Evolutionary conservation across 768 basidiomycete species (phyloP).

Genomic region (Lyophyllum decastes): DNA sequence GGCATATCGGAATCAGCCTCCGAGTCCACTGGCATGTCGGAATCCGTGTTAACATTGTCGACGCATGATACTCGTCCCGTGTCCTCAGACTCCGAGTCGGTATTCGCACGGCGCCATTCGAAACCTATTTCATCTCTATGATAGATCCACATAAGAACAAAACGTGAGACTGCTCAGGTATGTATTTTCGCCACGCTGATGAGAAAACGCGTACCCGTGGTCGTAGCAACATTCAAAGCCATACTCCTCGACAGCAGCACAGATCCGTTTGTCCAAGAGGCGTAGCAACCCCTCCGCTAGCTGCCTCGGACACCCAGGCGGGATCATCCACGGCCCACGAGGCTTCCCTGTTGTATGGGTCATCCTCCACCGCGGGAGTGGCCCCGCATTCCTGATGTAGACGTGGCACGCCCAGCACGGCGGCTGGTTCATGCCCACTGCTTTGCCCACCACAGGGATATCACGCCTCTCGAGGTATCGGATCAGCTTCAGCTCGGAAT

Average conservation of each 20-base stretch:
- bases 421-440: slow-evolving; percentile 16
- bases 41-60: background rate
- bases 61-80: background rate
- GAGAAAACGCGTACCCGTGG: background rate
- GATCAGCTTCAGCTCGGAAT: slow-evolving; percentile 18
- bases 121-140: background rate
- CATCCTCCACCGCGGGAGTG: slow-evolving; percentile 8
- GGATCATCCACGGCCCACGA: slow-evolving; percentile 17
- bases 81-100: background rate
- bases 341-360: slow-evolving; percentile 15
- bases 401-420: slow-evolving; percentile 18
- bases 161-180: background rate
- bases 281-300: slow-evolving; percentile 6
- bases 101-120: background rate
- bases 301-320: slow-evolving; percentile 6
- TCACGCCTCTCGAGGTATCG: slow-evolving; percentile 14
- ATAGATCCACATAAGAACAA: background rate
- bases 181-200: background rate
- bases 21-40: background rate
- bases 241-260: slow-evolving; percentile 17
- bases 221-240: slow-evolving; percentile 11
- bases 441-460: slow-evolving; percentile 5
- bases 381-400: slow-evolving; percentile 6
- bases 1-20: background rate
- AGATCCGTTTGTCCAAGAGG: slow-evolving; percentile 11